Evolutionary conservation across 306 rosid genomes (phyloP), one percentile per base, ranked within the genome.

Genomic region (Geum urbanum): DNA sequence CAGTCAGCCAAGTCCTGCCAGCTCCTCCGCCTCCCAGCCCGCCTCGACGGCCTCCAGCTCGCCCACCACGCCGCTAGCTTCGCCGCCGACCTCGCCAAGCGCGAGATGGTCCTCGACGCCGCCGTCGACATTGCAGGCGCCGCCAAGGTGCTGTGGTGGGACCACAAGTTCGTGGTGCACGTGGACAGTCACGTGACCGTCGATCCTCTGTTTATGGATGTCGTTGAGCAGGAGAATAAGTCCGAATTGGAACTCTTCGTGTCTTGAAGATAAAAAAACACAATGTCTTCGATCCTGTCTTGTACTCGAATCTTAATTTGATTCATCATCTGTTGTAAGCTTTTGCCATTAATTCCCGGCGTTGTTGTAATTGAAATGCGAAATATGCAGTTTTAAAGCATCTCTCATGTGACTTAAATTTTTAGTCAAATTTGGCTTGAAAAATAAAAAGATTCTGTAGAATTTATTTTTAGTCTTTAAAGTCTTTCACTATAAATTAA

Each of bases 131-230:
- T 94, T 10, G 76, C 74, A 6, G 97, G 98, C 9, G 61, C 84
- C 59, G 96, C 98, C 0, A 90, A 64, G 80, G 83, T 94, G 4
- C 57, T 88, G 14, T 87, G 94, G 86, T 94, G 97, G 97, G 90
- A 82, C 64, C 96, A 94, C 20, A 57, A 24, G 24, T 94, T 94
- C 11, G 79, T 53, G 70, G 84, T 90, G 41, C 91, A 80, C 85
- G 95, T 94, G 66, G 87, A 94, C 44, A 90, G 97, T 74, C 94
- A 54, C 27, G 50, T 94, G 46, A 88, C 91, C 70, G 97, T 90
- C 7, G 97, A 94, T 79, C 97, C 98, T 0, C 74, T 94, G n/a
- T 87, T 87, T 24, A 89, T 94, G 19, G 96, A 90, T 44, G 89
- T 94, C 19, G 78, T 88, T 54, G 85, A 86, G 69, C 97, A 94